Evolutionary conservation across 2,329 filamentous ascomycete species (phyloP), one percentile per base, ranked within the genome.

Genomic region (Aspergillus fructus): DNA sequence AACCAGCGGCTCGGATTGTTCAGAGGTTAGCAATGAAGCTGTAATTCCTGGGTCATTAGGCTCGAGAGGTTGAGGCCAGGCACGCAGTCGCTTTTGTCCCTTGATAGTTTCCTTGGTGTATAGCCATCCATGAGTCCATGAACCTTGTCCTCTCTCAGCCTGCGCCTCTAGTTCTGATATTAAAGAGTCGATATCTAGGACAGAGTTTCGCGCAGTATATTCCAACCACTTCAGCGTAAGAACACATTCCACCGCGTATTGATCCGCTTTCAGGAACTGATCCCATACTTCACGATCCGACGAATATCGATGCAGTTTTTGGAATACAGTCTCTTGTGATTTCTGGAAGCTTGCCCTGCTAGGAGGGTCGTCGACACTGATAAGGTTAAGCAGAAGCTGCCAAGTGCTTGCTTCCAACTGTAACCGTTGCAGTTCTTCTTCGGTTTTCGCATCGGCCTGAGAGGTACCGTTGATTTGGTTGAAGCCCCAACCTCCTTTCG

Each of bases 51-150:
- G 76, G 40, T 84, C 83, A 61, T 83, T 80, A 2, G 85, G 86
- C 56, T 90, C 87, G 21, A 91, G 76, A 6, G 85, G 79, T 59
- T 85, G 83, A 37, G 83, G 83, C 80, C 84, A 87, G 27, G 85
- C 84, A 58, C 89, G 84, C 62, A 94, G 78, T 57, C 89, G 87
- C 78, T 97, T 99, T 71, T 91, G 86, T 56, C 90, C 84, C 78
- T 99, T 99, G 74, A 99, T 91, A 48, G 88, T 88, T 58, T 90
- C 86, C 62, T 92, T 90, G 0, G 94, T 97, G 71, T 96, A 91
- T 61, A 97, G 85, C 90, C 93, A 97, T 41, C 93, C 93, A 71
- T 92, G 87, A 27, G 90, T 87, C 78, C 94, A 90, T 9, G 93
- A 86, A 49, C 93, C 90, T 49, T 78, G 76, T 9, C 89, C 89